Evolutionary conservation across 2,329 filamentous ascomycete genomes (phyloP), one percentile per base, ranked within the genome.

Genomic region (Arthrobotrys entomopaga): DNA sequence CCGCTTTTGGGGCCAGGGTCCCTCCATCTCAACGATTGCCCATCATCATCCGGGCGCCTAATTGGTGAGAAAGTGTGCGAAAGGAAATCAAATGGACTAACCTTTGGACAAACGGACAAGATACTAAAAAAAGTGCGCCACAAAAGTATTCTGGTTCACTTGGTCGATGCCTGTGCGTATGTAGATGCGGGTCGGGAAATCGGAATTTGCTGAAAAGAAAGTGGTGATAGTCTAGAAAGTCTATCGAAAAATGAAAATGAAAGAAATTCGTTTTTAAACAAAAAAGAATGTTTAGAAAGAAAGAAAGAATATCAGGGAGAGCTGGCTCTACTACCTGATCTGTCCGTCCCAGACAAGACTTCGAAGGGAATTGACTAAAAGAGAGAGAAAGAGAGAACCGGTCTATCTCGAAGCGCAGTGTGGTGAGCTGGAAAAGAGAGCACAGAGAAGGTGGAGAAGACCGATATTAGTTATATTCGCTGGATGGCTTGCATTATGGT

Each of bases 251-350:
- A 50, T 19, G n/a, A 50, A 50, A 22, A 50, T 50, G 19, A 50
- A 57, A 57, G 54, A 61, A 58, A 61, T 42, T 50, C 63, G 54
- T 52, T 54, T 61, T 48, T 56, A 48, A 75, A 64, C 38, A 69
- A 74, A 63, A 70, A 65, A 73, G 73, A 65, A 59, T 59, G 64
- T 66, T 22, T 69, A 70, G 58, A 65, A 67, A 69, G 76, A 77
- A 76, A 49, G 69, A 71, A 77, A 76, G 77, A 73, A 76, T 74
- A 76, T 71, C 65, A 76, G 71, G 60, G 67, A 77, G 63, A 67
- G 70, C 70, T 53, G 53, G 70, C 70, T 74, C 70, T 67, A 34
- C 70, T 49, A 74, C 70, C 70, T 46, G 70, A 74, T 74, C 70
- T 64, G 70, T 74, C 70, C 63, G 70, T 74, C 34, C 63, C 70